phyloP scores from a whole-genome alignment of 495 filamentous ascomycete genomes.

The Melanomma pulvis-pyrius region DNA sequence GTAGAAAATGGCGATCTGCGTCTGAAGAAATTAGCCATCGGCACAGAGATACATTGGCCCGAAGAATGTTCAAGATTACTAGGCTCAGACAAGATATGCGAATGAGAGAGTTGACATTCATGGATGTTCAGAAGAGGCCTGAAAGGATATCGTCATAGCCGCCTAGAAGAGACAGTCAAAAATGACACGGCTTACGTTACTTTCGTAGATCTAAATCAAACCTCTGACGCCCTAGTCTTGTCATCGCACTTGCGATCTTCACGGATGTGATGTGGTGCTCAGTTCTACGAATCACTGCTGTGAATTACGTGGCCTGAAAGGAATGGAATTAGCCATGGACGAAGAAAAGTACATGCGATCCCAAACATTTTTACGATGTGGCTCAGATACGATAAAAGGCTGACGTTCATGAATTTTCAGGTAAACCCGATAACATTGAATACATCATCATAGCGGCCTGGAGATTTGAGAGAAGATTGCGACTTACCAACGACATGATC shows the following conservation, averaged over 20 bases:
- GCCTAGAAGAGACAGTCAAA: neutral
- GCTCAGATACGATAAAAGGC: neutral
- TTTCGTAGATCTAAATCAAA: no score
- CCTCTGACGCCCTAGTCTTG: no score
- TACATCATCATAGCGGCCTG: neutral
- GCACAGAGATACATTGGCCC: neutral
- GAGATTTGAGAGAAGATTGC: neutral
- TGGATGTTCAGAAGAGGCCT: neutral
- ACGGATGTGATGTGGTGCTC: no score
- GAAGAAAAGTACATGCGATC: no score
- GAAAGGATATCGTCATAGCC: neutral
- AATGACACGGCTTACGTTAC: neutral
- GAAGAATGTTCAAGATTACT: neutral
- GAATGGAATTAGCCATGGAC: no score
- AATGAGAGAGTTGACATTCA: neutral
- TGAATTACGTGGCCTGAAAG: no score
- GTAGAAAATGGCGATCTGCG: no score
- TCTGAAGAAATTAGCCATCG: neutral
- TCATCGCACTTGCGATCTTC: no score
- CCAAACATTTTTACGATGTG: neutral
- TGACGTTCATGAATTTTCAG: neutral
- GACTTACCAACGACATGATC: neutral
- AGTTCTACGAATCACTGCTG: no score
- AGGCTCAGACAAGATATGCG: neutral
- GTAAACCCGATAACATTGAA: neutral